Base-by-base conservation (phyloP, 768 basidiomycete genomes). In the Pholiota microspora region DNA sequence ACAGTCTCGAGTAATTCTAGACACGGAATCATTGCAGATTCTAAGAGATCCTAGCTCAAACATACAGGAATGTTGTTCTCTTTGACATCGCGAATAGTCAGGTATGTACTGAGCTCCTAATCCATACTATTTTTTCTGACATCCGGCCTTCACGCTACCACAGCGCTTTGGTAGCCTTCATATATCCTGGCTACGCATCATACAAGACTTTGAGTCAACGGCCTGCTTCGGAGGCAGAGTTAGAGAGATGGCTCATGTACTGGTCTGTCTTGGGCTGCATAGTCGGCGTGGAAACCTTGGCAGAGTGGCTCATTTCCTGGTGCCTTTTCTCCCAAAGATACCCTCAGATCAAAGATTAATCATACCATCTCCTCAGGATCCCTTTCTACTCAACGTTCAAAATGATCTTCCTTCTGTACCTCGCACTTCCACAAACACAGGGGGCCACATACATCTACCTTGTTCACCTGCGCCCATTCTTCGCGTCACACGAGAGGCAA, bases 181-280 rank as follows among this genome's bases (percentile, higher is more conserved):
- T 95, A 35, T 96, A 98, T 69, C 94, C 94, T 0, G 90, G 89
- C 21, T 98, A 98, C 72, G 91, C 93, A 27, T 94, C 92, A n/a
- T 98, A 95, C 77, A 98, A 98, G 76, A 85, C 91, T 0, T 81
- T 98, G 28, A 88, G 89, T 32, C 85, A 89, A 62, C 79, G 92
- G n/a, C 91, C 91, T 16, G 89, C 90, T 1, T 87, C 86, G 0
- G 90, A 92, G 62, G 81, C 78, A 48, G 92, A 93, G 42, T 77
- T 95, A 7, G 95, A 97, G 67, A 77, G 93, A 71, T 97, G 95
- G 94, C 79, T 98, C 51, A 95, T 94, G 91, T 98, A 97, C 64
- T 98, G 95, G 94, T 86, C 85, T n/a, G 89, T 91, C 0, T 79
- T 92, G 2, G 89, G 90, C 2, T 89, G 87, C 65, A 83, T 94